A percentile compares a stretch with the other conserved stretches of the same genome.
These are phyloP conservation scores for Cyphellophora attinorum DNA, from an alignment of 2,329 filamentous ascomycete species.

Conservation along the genomic window DNA sequence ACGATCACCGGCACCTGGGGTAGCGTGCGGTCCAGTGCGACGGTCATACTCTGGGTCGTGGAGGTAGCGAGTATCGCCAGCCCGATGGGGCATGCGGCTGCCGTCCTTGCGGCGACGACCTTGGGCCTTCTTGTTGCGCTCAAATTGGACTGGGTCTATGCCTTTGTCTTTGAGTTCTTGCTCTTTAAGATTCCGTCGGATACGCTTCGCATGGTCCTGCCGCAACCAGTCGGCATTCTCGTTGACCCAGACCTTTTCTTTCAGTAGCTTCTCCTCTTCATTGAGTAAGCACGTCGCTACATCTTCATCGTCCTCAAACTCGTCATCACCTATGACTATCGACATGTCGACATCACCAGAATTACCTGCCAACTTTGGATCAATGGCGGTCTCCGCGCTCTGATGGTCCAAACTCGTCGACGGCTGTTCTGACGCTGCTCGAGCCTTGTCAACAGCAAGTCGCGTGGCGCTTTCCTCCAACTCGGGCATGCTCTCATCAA, in stretches of 20 bases:
- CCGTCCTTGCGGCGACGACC: slow-evolving; percentile 34
- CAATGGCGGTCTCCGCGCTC: too few species aligned
- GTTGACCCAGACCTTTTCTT: slow-evolving; percentile 89
- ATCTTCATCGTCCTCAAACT: slow-evolving; percentile 85
- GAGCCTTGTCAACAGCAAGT: too few species aligned
- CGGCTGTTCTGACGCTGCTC: too few species aligned
- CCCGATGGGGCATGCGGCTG: slow-evolving; percentile 32
- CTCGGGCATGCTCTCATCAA: slow-evolving; percentile 49
- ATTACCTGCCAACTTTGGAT: slow-evolving; percentile 14
- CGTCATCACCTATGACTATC: slow-evolving; percentile 55
- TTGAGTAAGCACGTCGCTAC: slow-evolving; percentile 70
- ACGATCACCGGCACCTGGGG: neutral
- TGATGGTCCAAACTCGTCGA: too few species aligned
- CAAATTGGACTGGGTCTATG: slow-evolving; percentile 19
- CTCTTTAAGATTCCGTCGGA: slow-evolving; percentile 58
- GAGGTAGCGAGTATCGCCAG: slow-evolving; percentile 37
- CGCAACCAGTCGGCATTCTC: slow-evolving; percentile 92
- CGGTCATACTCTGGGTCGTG: slow-evolving; percentile 36
- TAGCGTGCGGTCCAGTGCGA: neutral
- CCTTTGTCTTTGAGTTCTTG: slow-evolving; percentile 33
- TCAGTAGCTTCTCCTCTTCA: slow-evolving; percentile 65
- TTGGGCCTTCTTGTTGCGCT: slow-evolving; percentile 18
- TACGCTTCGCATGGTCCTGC: slow-evolving; percentile 71
- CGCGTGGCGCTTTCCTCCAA: slow-evolving; percentile 25
- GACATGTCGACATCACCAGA: slow-evolving; percentile 14